A percentile compares a stretch with the other conserved stretches of the same genome.
Conservation (phyloP, 2,329 filamentous ascomycete species). For the Bertia moriformis region DNA sequence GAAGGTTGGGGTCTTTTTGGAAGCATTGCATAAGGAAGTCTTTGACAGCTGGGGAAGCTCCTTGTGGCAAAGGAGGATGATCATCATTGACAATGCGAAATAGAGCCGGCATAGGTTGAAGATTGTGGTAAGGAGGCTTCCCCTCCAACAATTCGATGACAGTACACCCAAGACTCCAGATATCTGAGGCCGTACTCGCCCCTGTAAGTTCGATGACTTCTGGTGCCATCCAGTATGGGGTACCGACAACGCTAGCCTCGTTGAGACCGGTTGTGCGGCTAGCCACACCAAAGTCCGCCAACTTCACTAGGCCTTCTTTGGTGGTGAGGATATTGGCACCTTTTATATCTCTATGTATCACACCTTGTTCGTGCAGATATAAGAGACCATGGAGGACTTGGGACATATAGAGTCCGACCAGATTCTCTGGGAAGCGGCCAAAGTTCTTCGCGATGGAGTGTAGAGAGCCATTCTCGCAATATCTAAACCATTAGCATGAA, state of each 20-base stretch:
- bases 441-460: conserved; percentile 98
- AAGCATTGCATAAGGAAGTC: conserved; percentile 99
- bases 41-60: conserved; percentile 78
- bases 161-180: conserved; percentile 95
- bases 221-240: conserved; percentile 98
- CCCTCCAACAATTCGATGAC: conserved; percentile 93
- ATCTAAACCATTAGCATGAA: too few species aligned
- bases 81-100: conserved; percentile 99
- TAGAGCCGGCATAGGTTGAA: conserved; percentile 92
- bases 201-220: conserved; percentile 98
- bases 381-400: conserved; percentile 91
- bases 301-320: conserved; percentile 90
- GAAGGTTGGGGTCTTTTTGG: conserved; percentile 91
- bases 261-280: conserved; percentile 50
- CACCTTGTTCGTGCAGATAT: conserved; percentile 96
- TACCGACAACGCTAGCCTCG: conserved; percentile 92
- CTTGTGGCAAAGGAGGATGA: conserved; percentile 86
- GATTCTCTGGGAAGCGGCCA: conserved; percentile 94
- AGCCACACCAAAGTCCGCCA: conserved; percentile 95
- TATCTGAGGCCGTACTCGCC: conserved; percentile 93
- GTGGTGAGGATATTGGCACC: conserved; percentile 96
- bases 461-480: conserved; percentile 93
- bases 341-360: conserved; percentile 97
- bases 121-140: conserved; percentile 85
- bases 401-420: conserved; percentile 94